Conservation (phyloP, 495 filamentous ascomycete genomes). For the Lasiosphaeriaceae sp. region DNA sequence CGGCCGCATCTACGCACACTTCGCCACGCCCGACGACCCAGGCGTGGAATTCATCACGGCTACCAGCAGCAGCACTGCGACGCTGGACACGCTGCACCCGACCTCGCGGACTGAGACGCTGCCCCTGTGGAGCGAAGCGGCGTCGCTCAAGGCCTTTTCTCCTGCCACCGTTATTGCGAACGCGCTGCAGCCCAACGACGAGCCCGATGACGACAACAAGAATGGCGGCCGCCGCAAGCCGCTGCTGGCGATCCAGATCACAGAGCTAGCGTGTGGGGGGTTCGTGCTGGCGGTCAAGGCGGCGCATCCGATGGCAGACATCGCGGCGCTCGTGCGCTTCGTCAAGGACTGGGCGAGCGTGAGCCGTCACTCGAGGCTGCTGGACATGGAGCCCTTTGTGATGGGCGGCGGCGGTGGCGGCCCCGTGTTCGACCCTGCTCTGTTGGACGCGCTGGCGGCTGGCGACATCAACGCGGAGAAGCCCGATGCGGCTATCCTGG, state of each 20-base stretch:
- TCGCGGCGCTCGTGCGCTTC: neutral
- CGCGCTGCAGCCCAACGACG: neutral
- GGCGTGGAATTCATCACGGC: conserved; percentile 2
- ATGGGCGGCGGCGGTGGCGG: too few species aligned
- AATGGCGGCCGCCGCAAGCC: neutral
- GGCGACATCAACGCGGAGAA: neutral
- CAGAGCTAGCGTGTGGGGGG: conserved; percentile 1
- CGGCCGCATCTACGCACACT: conserved; percentile 5
- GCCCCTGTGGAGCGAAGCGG: neutral
- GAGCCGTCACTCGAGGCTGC: neutral
- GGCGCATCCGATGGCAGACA: neutral
- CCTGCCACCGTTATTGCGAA: neutral
- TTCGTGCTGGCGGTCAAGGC: neutral
- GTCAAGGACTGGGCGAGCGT: conserved; percentile 1
- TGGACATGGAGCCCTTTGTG: neutral
- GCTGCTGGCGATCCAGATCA: conserved; percentile 2
- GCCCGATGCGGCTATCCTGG: neutral
- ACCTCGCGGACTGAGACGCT: neutral
- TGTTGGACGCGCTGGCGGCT: neutral
- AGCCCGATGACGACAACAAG: neutral
- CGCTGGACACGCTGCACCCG: neutral
- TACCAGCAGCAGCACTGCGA: neutral
- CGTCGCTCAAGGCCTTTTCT: neutral
- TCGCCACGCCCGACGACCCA: neutral
- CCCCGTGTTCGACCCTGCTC: neutral